Percentiles rank a stretch among this genome's conserved stretches.
These are phyloP conservation scores for Boletus reticulatus DNA, from an alignment of 768 basidiomycete species.

Conservation along the genomic window DNA sequence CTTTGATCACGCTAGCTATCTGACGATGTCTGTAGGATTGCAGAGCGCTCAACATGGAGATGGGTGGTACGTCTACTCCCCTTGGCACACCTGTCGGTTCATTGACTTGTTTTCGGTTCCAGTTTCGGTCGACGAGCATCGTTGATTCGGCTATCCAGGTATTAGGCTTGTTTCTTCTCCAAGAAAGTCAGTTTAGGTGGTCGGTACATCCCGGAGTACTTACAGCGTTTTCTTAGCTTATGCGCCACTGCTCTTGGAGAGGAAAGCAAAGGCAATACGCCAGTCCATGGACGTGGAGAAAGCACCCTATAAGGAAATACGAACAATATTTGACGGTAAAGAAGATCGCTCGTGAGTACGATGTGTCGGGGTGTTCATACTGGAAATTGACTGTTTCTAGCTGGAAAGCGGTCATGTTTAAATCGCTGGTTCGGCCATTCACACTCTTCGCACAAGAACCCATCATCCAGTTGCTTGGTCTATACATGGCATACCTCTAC, in stretches of 20 bases:
- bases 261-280: conserved; percentile 48
- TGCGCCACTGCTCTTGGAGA: conserved; percentile 38
- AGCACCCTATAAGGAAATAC: conserved; percentile 34
- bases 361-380: background rate
- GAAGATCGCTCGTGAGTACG: conserved; percentile 43
- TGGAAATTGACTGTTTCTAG: conserved; percentile 28
- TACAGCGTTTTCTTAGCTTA: conserved; percentile 21
- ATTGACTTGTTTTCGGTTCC: background rate
- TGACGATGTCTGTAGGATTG: conserved; percentile 38
- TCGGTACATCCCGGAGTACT: conserved; percentile 7
- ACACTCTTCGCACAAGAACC: conserved; percentile 56
- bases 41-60: conserved; percentile 62
- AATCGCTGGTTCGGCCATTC: conserved; percentile 67
- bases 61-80: conserved; percentile 53
- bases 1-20: background rate
- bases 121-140: conserved; percentile 71
- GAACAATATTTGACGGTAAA: conserved; percentile 45
- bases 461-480: conserved; percentile 63
- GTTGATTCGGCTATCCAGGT: conserved; percentile 53
- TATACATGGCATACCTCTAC: conserved; percentile 71
- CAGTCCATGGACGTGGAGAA: conserved; percentile 50
- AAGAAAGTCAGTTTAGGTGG: conserved; percentile 51
- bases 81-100: background rate
- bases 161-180: conserved; percentile 53
- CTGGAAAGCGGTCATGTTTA: conserved; percentile 49